These are phyloP conservation scores for Nigrograna mackinnonii DNA, from an alignment of 2,329 filamentous ascomycete genomes.

Conservation along the genomic window DNA sequence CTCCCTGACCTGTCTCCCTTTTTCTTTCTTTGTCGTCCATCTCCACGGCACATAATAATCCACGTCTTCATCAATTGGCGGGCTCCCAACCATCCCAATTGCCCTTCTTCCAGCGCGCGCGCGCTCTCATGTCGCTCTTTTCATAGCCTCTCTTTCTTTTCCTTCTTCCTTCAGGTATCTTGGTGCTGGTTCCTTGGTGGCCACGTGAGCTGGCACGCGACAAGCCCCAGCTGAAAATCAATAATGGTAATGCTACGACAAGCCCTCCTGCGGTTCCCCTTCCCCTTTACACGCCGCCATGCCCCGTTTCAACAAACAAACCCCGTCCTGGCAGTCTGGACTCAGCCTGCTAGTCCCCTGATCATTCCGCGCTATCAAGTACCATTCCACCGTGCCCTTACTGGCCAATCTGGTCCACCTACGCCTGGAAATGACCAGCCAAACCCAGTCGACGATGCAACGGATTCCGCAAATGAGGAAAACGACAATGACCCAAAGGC, in stretches of 20 bases:
- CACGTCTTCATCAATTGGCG: too few relatives aligned
- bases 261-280: constrained; percentile 7
- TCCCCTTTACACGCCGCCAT: constrained; percentile 18
- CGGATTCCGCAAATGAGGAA: constrained; percentile 14
- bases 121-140: too few relatives aligned
- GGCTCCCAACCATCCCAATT: too few relatives aligned
- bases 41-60: too few relatives aligned
- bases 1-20: too few relatives aligned
- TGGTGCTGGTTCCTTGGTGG: too few relatives aligned
- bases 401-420: constrained; percentile 38
- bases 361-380: constrained; percentile 9
- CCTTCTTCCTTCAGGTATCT: too few relatives aligned
- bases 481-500: constrained; percentile 10
- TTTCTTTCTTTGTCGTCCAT: too few relatives aligned
- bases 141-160: too few relatives aligned
- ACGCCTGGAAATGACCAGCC: constrained; percentile 41
- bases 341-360: constrained; percentile 29
- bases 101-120: too few relatives aligned
- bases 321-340: constrained; percentile 12
- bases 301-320: constrained; percentile 20
- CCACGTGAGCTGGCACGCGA: too few relatives aligned
- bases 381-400: constrained; percentile 26
- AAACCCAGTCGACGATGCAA: constrained; percentile 42
- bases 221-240: constrained; percentile 10
- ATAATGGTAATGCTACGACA: constrained; percentile 35